phyloP scores from a whole-genome alignment of 164 flowering plant genomes.

The Dillenia turbinata region DNA sequence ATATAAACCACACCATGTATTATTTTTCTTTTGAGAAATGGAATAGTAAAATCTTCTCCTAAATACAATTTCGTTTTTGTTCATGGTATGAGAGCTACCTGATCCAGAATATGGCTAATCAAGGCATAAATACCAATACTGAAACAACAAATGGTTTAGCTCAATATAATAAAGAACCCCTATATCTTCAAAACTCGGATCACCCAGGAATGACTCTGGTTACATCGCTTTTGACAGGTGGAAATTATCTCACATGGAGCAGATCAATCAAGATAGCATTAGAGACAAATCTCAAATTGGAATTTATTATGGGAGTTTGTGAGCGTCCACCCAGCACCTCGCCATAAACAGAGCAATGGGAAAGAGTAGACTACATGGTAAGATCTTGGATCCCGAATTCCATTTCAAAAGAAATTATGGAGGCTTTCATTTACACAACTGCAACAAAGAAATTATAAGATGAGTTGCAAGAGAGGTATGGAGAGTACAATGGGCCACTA shows the following conservation, averaged over 20 bases:
- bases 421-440: neutral
- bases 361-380: neutral
- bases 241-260: neutral
- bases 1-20: no score
- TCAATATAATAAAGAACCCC: neutral
- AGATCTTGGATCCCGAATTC: neutral
- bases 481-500: neutral
- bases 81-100: no score
- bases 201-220: slow-evolving; percentile 2
- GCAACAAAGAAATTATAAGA: neutral
- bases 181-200: neutral
- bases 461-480: neutral
- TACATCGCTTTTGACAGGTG: neutral
- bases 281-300: neutral
- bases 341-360: neutral
- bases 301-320: neutral
- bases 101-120: no score
- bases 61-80: no score
- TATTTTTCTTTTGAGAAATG: no score
- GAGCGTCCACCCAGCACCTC: neutral
- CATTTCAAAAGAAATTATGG: neutral
- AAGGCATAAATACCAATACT: no score
- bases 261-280: neutral
- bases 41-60: no score
- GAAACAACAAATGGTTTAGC: no score